These are phyloP conservation scores for Yamadazyma jaroonii DNA, from an alignment of 1,139 yeast genomes.

Conservation along the genomic window DNA sequence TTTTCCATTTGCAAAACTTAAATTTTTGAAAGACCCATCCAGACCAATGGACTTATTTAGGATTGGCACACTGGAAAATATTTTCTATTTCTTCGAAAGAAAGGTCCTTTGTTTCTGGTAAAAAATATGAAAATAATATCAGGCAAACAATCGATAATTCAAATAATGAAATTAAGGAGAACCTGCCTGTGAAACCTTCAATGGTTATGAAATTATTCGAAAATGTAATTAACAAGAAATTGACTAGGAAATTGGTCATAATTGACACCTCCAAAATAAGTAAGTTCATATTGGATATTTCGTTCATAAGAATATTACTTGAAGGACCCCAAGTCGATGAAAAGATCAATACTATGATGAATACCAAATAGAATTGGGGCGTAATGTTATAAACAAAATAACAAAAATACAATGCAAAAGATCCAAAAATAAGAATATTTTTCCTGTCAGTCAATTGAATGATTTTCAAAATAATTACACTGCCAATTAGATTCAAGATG, in stretches of 20 bases:
- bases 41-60: no score
- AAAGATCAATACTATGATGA: constrained; percentile 20
- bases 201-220: constrained; percentile 2
- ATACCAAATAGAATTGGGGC: constrained; percentile 13
- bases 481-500: constrained; percentile 12
- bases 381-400: constrained; percentile 7
- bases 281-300: constrained; percentile 21
- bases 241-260: constrained; percentile 22
- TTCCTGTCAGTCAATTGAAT: constrained; percentile 8
- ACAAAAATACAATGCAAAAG: constrained; percentile 4
- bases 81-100: constrained; percentile 4
- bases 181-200: not conserved
- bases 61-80: not conserved
- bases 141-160: constrained; percentile 13
- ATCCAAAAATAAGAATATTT: constrained; percentile 9
- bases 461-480: constrained; percentile 7
- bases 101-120: constrained; percentile 15
- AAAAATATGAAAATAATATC: constrained; percentile 12
- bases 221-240: constrained; percentile 23
- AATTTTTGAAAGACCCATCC: no score
- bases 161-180: not conserved
- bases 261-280: constrained; percentile 22
- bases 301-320: constrained; percentile 24
- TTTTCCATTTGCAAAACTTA: no score
- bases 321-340: constrained; percentile 36